Evolutionary conservation across 768 basidiomycete genomes (phyloP).

Genomic region (Mycena belliarum): DNA sequence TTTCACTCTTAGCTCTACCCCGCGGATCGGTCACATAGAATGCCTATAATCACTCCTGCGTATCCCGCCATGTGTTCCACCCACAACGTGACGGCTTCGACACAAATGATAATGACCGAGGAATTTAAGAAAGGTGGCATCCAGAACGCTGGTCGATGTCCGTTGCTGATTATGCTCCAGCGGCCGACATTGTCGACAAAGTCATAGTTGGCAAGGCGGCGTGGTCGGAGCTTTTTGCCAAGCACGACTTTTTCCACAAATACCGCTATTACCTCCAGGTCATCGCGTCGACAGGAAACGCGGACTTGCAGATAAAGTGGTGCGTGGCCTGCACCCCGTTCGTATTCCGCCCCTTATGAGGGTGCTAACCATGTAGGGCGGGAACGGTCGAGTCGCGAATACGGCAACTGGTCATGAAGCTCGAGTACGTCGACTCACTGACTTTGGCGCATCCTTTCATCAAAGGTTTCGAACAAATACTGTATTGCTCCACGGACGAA

Average conservation of each 20-base stretch:
- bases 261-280: constrained; percentile 97
- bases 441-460: constrained; percentile 92
- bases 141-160: neutral
- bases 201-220: constrained; percentile 80
- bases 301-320: constrained; percentile 94
- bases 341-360: neutral
- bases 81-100: constrained; percentile 95
- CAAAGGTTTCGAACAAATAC: constrained; percentile 89
- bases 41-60: constrained; percentile 99
- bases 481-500: constrained; percentile 80
- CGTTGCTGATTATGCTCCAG: constrained; percentile 41
- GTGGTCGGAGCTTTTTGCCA: constrained; percentile 94
- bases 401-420: constrained; percentile 95
- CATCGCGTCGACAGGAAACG: constrained; percentile 82
- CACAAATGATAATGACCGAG: constrained; percentile 93
- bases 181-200: constrained; percentile 90
- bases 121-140: constrained; percentile 87
- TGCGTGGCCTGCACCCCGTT: constrained; percentile 35
- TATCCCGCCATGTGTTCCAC: constrained; percentile 99
- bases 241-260: constrained; percentile 96
- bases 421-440: constrained; percentile 93
- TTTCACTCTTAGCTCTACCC: constrained; percentile 70
- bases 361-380: constrained; percentile 40
- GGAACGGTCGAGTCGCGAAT: constrained; percentile 98
- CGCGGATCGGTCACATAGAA: constrained; percentile 89